Base-by-base conservation (phyloP, 2,329 filamentous ascomycete genomes). In the Fusarium circinatum region DNA sequence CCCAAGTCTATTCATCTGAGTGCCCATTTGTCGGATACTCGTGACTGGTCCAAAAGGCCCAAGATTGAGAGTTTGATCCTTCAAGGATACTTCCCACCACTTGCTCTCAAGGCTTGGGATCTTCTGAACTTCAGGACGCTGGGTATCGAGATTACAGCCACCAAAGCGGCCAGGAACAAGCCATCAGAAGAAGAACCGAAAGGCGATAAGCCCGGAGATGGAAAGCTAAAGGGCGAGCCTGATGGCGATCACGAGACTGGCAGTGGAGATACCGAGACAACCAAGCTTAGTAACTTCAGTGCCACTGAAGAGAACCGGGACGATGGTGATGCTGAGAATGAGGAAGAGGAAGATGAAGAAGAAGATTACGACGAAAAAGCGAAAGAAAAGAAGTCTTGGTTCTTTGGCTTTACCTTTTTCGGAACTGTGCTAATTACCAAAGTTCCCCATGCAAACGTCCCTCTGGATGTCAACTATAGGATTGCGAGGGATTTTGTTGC, bases 101-200 rank as follows among this genome's bases (percentile, higher is more conserved):
- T 55, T 11, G 1, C 34, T 12, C 34, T 28, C 13, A 41, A 28
- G 34, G 34, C 13, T 12, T 55, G 51, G 51, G 51, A 55, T 39
- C 24, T 55, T 0, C 9, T 41, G 2, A 41, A 28, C 14, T 55
- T 41, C 1, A 3, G 38, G 14, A 55, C 51, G 20, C 20, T 41
- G 8, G 36, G 51, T 28, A 12, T 41, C 2, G 51, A 41, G 26
- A 41, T 41, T 8, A 41, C 26, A 22, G 36, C 51, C 5, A 41
- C 36, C 20, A 41, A 30, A n/a, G 36, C 20, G 51, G 3, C 20
- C 9, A 28, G 7, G 6, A 12, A 28, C 24, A 41, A 55, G 20
- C 14, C 20, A 11, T n/a, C 24, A 0, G 7, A 17, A 4, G 36
- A 41, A 0, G 5, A 55, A 0, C 0, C 9, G 0, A 5, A 48